Conservation (phyloP, 441 rosid species). For the Daphne laureola region DNA sequence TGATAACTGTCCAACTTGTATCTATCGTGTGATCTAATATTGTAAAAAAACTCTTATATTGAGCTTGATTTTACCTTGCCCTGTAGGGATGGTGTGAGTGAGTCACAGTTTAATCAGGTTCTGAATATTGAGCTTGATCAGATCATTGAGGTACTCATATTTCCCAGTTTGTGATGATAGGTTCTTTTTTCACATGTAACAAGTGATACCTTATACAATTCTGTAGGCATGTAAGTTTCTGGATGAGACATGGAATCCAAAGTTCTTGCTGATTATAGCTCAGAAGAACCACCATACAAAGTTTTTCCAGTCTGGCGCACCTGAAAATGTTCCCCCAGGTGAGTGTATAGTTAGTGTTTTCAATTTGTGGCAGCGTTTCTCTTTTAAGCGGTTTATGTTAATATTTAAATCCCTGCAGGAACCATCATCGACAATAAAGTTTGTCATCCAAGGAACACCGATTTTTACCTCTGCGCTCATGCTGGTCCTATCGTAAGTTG, state of each 20-base stretch:
- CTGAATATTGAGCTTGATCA: conserved; percentile 50
- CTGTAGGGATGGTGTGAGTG: conserved; percentile 65
- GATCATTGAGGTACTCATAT: conserved; percentile 41
- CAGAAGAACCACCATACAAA: conserved; percentile 63
- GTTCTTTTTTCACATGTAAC: background rate
- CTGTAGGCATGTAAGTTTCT: conserved; percentile 60
- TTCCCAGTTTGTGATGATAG: background rate
- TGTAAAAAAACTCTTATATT: no score
- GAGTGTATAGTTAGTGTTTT: background rate
- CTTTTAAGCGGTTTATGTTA: no score
- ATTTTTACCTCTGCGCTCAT: conserved; percentile 91
- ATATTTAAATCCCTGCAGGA: conserved; percentile 29
- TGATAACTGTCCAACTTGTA: no score
- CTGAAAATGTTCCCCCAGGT: conserved; percentile 67
- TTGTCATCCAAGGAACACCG: conserved; percentile 76
- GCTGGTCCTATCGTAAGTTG: conserved; percentile 95
- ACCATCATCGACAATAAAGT: conserved; percentile 73
- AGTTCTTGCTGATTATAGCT: conserved; percentile 44
- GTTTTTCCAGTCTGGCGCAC: conserved; percentile 35
- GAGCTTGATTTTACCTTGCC: no score
- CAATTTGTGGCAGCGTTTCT: no score
- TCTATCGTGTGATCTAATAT: no score
- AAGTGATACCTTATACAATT: background rate
- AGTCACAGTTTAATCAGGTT: conserved; percentile 58
- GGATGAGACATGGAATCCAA: conserved; percentile 42